Conservation (phyloP, 2,329 filamentous ascomycete genomes). For the Talaromyces rugulosus region DNA sequence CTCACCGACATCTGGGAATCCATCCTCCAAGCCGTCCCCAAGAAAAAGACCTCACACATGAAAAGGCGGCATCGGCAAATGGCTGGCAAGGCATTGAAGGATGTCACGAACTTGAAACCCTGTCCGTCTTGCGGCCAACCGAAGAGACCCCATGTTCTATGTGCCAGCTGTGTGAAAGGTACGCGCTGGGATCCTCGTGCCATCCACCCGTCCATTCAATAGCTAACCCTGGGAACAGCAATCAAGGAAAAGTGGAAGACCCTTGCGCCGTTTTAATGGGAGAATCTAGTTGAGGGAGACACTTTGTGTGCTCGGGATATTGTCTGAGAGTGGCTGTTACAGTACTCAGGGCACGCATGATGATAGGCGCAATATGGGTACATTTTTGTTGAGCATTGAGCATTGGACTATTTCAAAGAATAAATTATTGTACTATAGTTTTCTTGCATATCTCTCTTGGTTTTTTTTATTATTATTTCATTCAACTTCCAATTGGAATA, state of each 20-base stretch:
- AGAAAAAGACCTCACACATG: slow-evolving; percentile 97
- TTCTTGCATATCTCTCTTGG: not conserved
- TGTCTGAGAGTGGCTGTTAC: not conserved
- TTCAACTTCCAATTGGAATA: not conserved
- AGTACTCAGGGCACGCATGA: not conserved
- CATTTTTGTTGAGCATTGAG: not conserved
- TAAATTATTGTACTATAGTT: not conserved
- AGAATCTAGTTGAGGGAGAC: not conserved
- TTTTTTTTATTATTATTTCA: not conserved
- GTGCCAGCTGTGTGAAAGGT: slow-evolving; percentile 82
- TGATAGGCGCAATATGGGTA: slow-evolving; percentile 1
- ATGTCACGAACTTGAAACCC: slow-evolving; percentile 79
- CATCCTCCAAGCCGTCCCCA: slow-evolving; percentile 85
- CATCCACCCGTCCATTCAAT: not conserved
- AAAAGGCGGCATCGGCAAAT: slow-evolving; percentile 91
- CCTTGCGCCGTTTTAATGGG: not conserved
- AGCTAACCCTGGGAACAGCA: slow-evolving; percentile 23
- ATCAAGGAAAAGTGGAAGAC: slow-evolving; percentile 45
- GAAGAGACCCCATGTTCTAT: slow-evolving; percentile 86
- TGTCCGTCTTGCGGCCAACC: slow-evolving; percentile 83
- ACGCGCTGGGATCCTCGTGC: slow-evolving; percentile 32
- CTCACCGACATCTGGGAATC: slow-evolving; percentile 88
- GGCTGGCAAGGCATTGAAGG: slow-evolving; percentile 91
- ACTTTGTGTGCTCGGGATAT: not conserved
- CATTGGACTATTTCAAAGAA: not conserved